Conservation (phyloP, 2,329 filamentous ascomycete species). For the Talaromyces funiculosus region DNA sequence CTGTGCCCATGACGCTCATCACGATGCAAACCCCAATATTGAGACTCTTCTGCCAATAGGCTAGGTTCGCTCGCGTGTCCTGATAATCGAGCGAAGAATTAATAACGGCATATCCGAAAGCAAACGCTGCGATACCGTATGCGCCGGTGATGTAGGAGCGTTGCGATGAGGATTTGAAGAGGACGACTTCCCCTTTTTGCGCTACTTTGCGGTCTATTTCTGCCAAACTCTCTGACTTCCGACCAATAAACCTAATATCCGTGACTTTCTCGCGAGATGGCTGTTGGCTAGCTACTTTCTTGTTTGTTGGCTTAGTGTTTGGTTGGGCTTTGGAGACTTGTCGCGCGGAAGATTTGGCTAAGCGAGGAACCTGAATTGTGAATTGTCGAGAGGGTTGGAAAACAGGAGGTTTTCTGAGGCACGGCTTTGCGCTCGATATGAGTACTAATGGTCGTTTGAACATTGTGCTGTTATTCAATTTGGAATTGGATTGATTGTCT, state of each 20-base stretch:
- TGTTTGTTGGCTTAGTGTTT: conserved; percentile 15
- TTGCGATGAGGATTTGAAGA: conserved; percentile 63
- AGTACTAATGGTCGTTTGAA: conserved; percentile 26
- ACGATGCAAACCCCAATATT: conserved; percentile 55
- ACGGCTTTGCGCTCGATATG: conserved; percentile 24
- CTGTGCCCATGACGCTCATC: conserved; percentile 56
- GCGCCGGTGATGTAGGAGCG: conserved; percentile 57
- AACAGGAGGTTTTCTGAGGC: conserved; percentile 17
- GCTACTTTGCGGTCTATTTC: conserved; percentile 48
- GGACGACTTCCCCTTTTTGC: conserved; percentile 50
- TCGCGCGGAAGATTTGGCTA: conserved; percentile 15
- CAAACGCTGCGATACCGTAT: conserved; percentile 52
- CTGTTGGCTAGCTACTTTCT: conserved; percentile 13
- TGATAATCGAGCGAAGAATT: conserved; percentile 49
- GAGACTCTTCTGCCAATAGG: conserved; percentile 52
- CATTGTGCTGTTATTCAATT: conserved; percentile 20
- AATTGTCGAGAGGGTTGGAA: conserved; percentile 15
- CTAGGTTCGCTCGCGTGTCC: conserved; percentile 48
- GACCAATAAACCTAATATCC: conserved; percentile 22
- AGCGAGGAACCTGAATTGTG: conserved; percentile 18
- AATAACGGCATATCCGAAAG: conserved; percentile 47
- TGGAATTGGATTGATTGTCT: conserved; percentile 4
- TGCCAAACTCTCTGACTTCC: conserved; percentile 44
- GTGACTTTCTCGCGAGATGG: neutral
- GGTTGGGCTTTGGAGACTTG: conserved; percentile 12